A percentile compares a stretch with the other conserved stretches of the same genome.
Evolutionary conservation across 2,329 filamentous ascomycete species (phyloP).

Genomic region (Colletotrichum falcatum): DNA sequence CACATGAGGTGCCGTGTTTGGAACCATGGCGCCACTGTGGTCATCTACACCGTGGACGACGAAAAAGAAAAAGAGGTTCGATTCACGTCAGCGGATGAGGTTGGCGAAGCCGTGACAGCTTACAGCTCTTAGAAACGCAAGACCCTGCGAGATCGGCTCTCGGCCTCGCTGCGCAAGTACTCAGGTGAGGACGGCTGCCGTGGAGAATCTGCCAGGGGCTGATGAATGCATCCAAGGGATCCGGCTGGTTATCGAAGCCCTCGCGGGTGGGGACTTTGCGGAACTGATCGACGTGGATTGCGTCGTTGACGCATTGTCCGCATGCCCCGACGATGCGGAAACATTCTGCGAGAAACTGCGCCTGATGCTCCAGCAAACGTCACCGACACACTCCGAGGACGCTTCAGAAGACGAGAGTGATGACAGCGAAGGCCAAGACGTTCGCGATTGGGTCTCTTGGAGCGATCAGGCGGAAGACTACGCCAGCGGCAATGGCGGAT

Average conservation of each 20-base stretch:
- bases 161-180: slow-evolving; percentile 9
- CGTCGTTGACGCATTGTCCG: slow-evolving; percentile 13
- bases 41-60: background rate
- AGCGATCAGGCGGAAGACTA: background rate
- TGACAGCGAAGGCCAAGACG: background rate
- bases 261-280: slow-evolving; percentile 20
- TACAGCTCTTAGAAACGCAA: background rate
- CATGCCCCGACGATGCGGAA: background rate
- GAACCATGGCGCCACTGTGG: background rate
- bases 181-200: background rate
- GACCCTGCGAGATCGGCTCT: background rate
- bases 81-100: background rate
- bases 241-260: slow-evolving; percentile 44
- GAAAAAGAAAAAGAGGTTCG: slow-evolving; percentile 9
- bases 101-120: background rate
- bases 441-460: background rate
- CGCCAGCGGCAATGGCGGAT: background rate
- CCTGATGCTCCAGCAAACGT: background rate
- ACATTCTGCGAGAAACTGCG: background rate
- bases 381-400: background rate
- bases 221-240: slow-evolving; percentile 39
- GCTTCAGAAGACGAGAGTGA: background rate
- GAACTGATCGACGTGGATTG: slow-evolving; percentile 1
- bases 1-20: slow-evolving; percentile 24
- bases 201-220: background rate